Evolutionary conservation across 176 grass and related monocot genomes (phyloP).

Genomic region (Phoenix dactylifera): DNA sequence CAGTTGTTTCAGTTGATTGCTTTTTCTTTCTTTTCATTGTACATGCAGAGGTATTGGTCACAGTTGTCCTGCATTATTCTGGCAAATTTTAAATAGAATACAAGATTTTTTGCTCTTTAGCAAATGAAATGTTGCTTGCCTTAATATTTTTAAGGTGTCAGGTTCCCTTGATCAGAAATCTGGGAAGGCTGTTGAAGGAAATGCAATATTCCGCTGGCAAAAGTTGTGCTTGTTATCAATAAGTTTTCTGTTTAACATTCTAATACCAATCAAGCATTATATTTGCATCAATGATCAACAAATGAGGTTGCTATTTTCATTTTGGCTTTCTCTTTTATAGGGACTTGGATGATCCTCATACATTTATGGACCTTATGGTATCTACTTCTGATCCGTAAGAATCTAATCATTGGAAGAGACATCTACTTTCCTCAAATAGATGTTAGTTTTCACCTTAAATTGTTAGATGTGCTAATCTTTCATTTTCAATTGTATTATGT

Average conservation of each 20-base stretch:
- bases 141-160: conserved; percentile 61
- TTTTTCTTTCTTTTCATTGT: too few relatives aligned
- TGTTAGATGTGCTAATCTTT: background rate
- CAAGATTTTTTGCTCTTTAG: too few relatives aligned
- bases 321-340: conserved; percentile 21
- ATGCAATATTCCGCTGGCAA: conserved; percentile 90
- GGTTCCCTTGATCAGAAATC: conserved; percentile 36
- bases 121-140: conserved; percentile 11
- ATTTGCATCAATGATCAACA: background rate
- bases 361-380: conserved; percentile 32
- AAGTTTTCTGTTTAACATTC: background rate
- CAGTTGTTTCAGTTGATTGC: too few relatives aligned
- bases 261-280: background rate
- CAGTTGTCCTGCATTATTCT: too few relatives aligned
- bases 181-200: conserved; percentile 54
- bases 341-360: conserved; percentile 82
- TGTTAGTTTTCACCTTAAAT: background rate
- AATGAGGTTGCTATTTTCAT: background rate
- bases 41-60: too few relatives aligned
- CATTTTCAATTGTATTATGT: background rate
- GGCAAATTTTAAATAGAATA: too few relatives aligned
- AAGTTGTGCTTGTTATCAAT: conserved; percentile 31
- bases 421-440: background rate
- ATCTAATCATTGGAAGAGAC: background rate
- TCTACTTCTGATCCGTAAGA: background rate